phyloP scores from a whole-genome alignment of 176 grass and related monocot species.

The Sorghum bicolor region DNA sequence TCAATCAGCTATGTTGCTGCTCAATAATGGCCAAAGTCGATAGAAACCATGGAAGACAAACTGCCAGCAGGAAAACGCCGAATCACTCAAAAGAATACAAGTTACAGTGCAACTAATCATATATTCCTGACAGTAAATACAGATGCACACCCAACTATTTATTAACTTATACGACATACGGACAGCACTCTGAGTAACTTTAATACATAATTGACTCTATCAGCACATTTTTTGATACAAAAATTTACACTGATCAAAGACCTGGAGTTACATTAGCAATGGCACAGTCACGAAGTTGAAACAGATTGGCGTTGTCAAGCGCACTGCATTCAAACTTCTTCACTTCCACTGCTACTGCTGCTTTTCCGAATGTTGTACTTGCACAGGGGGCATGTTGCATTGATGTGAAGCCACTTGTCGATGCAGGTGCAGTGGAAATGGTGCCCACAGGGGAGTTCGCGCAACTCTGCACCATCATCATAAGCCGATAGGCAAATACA shows the following conservation, averaged over 20 bases:
- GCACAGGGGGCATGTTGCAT: constrained; percentile 78
- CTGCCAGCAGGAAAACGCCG: not conserved
- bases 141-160: constrained; percentile 25
- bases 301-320: constrained; percentile 11
- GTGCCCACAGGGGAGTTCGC: constrained; percentile 74
- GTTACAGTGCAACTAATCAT: constrained; percentile 12
- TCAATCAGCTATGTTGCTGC: not conserved
- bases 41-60: constrained; percentile 6
- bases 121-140: constrained; percentile 24
- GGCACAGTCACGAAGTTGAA: not conserved
- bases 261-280: constrained; percentile 29
- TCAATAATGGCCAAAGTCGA: not conserved
- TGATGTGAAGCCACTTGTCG: constrained; percentile 81
- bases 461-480: constrained; percentile 72
- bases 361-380: constrained; percentile 81
- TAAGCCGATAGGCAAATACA: constrained; percentile 73
- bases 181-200: constrained; percentile 26
- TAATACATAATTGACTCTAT: constrained; percentile 26
- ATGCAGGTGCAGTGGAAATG: constrained; percentile 81
- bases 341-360: constrained; percentile 56
- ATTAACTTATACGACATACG: constrained; percentile 32
- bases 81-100: not conserved
- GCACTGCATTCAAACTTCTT: constrained; percentile 46
- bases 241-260: constrained; percentile 46
- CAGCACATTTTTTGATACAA: constrained; percentile 36